Evolutionary conservation across 495 filamentous ascomycete species (phyloP).

Genomic region (Trichoderma asperelloides): DNA sequence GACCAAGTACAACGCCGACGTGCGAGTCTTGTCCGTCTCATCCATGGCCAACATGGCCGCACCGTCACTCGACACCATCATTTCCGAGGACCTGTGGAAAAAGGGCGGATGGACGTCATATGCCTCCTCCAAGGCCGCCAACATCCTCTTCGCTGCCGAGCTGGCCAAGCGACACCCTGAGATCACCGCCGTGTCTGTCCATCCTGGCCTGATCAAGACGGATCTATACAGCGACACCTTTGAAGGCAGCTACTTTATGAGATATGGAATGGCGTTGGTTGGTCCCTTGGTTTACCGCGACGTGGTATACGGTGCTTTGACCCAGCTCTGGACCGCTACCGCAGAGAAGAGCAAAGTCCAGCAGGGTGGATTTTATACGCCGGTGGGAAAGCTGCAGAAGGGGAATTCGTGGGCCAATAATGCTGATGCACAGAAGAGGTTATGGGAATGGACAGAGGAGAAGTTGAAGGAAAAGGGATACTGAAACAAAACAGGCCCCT

Average conservation of each 20-base stretch:
- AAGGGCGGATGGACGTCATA: slow-evolving; percentile 30
- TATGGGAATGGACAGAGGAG: slow-evolving; percentile 56
- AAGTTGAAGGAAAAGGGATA: slow-evolving; percentile 28
- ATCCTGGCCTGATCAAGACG: slow-evolving; percentile 56
- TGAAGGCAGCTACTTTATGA: not conserved
- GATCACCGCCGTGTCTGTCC: slow-evolving; percentile 49
- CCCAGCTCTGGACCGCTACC: slow-evolving; percentile 53
- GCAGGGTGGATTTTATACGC: slow-evolving; percentile 43
- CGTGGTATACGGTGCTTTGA: slow-evolving; percentile 40
- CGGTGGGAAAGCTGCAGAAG: slow-evolving; percentile 36
- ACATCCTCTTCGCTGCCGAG: slow-evolving; percentile 34
- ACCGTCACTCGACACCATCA: slow-evolving; percentile 30
- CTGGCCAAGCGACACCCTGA: slow-evolving; percentile 39
- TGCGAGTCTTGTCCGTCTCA: slow-evolving; percentile 30
- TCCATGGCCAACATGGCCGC: slow-evolving; percentile 23
- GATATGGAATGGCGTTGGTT: not conserved
- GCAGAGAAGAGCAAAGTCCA: slow-evolving; percentile 29
- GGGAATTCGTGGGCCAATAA: slow-evolving; percentile 22
- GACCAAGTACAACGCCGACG: slow-evolving; percentile 26
- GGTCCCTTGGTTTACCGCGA: not conserved
- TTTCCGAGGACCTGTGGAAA: slow-evolving; percentile 21
- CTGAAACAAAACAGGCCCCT: not conserved
- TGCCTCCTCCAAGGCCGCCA: slow-evolving; percentile 41
- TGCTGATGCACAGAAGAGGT: slow-evolving; percentile 33
- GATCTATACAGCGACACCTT: slow-evolving; percentile 32